phyloP scores from a whole-genome alignment of 2,329 filamentous ascomycete genomes.

The Alternaria ethzedia region DNA sequence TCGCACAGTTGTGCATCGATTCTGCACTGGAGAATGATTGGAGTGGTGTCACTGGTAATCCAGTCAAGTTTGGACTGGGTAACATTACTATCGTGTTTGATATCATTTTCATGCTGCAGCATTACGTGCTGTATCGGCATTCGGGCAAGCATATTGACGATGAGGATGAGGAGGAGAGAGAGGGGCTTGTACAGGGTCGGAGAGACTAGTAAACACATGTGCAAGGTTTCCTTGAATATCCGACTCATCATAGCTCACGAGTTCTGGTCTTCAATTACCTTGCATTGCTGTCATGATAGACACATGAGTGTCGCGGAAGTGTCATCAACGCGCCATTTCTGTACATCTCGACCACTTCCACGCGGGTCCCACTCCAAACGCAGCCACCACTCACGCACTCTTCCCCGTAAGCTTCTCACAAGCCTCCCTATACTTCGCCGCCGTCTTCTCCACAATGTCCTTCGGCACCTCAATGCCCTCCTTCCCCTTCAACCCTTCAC shows the following conservation, averaged over 20 bases:
- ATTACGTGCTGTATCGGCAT: conserved; percentile 77
- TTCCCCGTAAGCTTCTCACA: conserved; percentile 71
- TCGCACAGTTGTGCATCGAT: conserved; percentile 83
- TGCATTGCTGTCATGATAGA: background rate
- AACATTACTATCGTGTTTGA: conserved; percentile 90
- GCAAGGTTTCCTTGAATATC: background rate
- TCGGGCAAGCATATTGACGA: conserved; percentile 33
- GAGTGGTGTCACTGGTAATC: conserved; percentile 89
- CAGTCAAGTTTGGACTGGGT: conserved; percentile 84
- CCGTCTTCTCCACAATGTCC: conserved; percentile 72
- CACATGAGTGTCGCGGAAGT: background rate
- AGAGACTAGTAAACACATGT: background rate
- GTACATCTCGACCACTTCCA: background rate
- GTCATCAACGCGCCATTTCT: background rate
- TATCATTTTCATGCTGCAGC: conserved; percentile 83
- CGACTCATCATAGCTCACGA: background rate
- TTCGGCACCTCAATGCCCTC: conserved; percentile 74
- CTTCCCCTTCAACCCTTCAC: conserved; percentile 75
- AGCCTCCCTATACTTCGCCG: conserved; percentile 76
- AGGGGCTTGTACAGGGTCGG: conserved; percentile 28
- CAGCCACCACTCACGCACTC: background rate
- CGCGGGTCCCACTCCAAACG: fast-evolving
- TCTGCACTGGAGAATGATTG: conserved; percentile 84
- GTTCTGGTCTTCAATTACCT: background rate
- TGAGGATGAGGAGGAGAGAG: conserved; percentile 36